phyloP scores from a whole-genome alignment of 148 eudicot genomes.

The Spergularia marina region DNA sequence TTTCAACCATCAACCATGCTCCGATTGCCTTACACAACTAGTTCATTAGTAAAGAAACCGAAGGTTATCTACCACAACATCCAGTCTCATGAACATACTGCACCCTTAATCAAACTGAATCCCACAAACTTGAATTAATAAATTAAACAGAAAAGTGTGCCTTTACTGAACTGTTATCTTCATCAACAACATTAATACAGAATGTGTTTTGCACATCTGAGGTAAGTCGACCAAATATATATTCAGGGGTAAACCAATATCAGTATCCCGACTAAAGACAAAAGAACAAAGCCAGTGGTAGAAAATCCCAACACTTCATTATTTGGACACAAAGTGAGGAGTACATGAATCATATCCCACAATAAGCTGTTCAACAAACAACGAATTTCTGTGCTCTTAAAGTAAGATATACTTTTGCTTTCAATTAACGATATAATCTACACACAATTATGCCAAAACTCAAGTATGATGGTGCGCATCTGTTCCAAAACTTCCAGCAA shows the following conservation, averaged over 20 bases:
- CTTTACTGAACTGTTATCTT: too few relatives aligned
- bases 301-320: not conserved
- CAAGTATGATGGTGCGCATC: not conserved
- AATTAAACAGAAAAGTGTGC: too few relatives aligned
- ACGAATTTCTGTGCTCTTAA: not conserved
- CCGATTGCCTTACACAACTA: too few relatives aligned
- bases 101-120: too few relatives aligned
- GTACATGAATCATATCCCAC: not conserved
- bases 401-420: not conserved
- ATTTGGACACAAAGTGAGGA: not conserved
- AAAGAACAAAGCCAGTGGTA: not conserved
- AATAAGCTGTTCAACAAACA: not conserved
- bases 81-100: too few relatives aligned
- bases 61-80: too few relatives aligned
- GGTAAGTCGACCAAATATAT: too few relatives aligned
- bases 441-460: not conserved
- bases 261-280: not conserved
- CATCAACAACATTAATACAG: too few relatives aligned
- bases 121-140: too few relatives aligned
- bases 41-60: too few relatives aligned
- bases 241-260: too few relatives aligned
- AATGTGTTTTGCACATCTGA: too few relatives aligned
- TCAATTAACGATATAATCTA: not conserved
- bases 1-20: constrained; percentile 1
- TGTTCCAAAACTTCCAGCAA: not conserved